Evolutionary conservation across 257 asterid species (phyloP).

Genomic region (Nicotiana benthamiana): DNA sequence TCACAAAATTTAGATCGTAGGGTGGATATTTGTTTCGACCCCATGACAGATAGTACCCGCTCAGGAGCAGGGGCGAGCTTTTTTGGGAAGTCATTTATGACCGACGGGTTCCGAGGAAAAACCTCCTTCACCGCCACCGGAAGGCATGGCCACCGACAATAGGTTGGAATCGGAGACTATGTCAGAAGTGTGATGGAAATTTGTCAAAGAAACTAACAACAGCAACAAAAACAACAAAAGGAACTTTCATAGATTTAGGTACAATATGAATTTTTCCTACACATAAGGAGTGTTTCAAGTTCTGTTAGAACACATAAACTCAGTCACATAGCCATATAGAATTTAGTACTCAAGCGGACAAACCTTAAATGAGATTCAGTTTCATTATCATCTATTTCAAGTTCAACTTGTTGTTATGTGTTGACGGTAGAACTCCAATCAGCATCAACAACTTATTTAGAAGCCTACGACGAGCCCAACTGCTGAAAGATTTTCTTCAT

Average conservation of each 20-base stretch:
- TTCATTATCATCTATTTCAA: constrained; percentile 27
- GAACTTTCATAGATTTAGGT: not conserved
- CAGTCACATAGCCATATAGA: not conserved
- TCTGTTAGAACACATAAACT: not conserved
- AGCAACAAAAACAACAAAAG: not conserved
- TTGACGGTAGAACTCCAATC: constrained; percentile 66
- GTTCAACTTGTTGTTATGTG: constrained; percentile 48
- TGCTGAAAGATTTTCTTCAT: constrained; percentile 73
- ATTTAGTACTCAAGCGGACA: constrained; percentile 2
- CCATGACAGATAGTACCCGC: no score
- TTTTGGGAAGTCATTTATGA: no score
- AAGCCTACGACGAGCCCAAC: constrained; percentile 82
- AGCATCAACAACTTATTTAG: constrained; percentile 62
- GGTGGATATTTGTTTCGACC: no score
- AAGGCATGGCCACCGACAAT: no score
- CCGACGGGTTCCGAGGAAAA: no score
- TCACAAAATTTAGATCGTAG: no score
- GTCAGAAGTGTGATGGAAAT: no score
- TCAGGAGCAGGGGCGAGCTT: no score
- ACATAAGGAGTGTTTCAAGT: not conserved
- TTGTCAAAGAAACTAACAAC: constrained; percentile 3
- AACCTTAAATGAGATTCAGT: constrained; percentile 58
- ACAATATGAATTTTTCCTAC: not conserved
- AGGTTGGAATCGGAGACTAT: no score
- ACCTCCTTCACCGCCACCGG: no score